A percentile compares a stretch with the other conserved stretches of the same genome.
Conservation (phyloP, 352 stramenopile species). For the Phytophthora pseudosyringae region DNA sequence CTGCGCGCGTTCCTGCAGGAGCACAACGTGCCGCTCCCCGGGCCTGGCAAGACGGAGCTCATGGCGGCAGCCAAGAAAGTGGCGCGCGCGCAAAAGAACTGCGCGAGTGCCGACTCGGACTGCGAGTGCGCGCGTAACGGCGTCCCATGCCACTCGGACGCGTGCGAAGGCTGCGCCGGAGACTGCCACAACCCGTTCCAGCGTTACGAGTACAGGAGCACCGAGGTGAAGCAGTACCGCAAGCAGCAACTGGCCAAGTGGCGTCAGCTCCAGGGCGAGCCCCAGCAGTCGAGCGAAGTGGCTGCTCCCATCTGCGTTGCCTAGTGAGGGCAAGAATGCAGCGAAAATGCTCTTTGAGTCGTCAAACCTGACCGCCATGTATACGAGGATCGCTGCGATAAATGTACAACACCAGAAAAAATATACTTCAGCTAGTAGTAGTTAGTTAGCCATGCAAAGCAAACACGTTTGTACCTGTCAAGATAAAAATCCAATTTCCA, state of each 20-base stretch:
- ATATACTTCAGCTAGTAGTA: not conserved
- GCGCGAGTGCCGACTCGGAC: constrained; percentile 53
- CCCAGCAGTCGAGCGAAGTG: constrained; percentile 26
- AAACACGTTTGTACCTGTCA: constrained; percentile 10
- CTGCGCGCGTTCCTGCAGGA: constrained; percentile 71
- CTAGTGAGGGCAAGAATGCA: constrained; percentile 17
- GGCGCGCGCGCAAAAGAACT: constrained; percentile 77
- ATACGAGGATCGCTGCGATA: not conserved
- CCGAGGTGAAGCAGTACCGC: constrained; percentile 72
- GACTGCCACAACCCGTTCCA: constrained; percentile 79
- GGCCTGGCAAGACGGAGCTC: constrained; percentile 68
- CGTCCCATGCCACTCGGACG: constrained; percentile 77
- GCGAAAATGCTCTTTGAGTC: not conserved
- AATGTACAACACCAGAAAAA: constrained; percentile 6
- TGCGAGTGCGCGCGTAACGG: constrained; percentile 83
- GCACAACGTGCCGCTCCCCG: constrained; percentile 52
- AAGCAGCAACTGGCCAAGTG: constrained; percentile 74
- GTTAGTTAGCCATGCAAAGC: not conserved
- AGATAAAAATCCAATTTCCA: constrained; percentile 40
- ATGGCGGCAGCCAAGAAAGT: constrained; percentile 71
- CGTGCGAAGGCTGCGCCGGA: constrained; percentile 72
- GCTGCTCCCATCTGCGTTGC: constrained; percentile 39
- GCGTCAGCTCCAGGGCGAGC: constrained; percentile 35
- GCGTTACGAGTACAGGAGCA: constrained; percentile 79
- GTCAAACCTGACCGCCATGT: constrained; percentile 8